Evolutionary conservation across 257 asterid species (phyloP).

Genomic region (Fraxinus quadrangulata): DNA sequence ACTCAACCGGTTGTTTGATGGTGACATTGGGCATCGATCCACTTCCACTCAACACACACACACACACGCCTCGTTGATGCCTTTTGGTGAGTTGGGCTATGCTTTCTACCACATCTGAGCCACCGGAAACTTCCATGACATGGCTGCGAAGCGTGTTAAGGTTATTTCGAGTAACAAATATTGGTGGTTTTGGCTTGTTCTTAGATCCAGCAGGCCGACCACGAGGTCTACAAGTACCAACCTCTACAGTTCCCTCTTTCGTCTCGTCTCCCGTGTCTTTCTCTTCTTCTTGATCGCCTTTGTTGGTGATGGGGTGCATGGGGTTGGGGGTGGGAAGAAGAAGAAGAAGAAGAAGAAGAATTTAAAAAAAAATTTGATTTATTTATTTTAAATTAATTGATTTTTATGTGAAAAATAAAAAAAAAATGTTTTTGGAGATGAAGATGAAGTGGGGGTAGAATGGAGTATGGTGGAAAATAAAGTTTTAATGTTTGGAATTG

Average conservation of each 20-base stretch:
- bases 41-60: conserved; percentile 44
- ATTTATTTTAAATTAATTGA: too few relatives aligned
- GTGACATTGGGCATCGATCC: conserved; percentile 66
- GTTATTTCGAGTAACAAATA: conserved; percentile 62
- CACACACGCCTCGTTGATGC: conserved; percentile 67
- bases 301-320: too few relatives aligned
- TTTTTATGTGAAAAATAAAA: too few relatives aligned
- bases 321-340: too few relatives aligned
- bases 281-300: conserved; percentile 29
- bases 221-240: conserved; percentile 55
- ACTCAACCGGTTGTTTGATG: conserved; percentile 51
- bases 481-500: too few relatives aligned
- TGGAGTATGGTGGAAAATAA: too few relatives aligned
- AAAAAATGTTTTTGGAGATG: too few relatives aligned
- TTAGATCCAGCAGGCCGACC: conserved; percentile 73
- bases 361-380: too few relatives aligned
- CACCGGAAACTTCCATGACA: conserved; percentile 59
- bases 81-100: conserved; percentile 64
- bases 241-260: conserved; percentile 62
- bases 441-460: too few relatives aligned
- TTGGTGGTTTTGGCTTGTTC: conserved; percentile 68
- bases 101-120: conserved; percentile 59
- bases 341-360: too few relatives aligned
- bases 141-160: conserved; percentile 69
- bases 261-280: conserved; percentile 43